Evolutionary conservation across 129 eudicot species (phyloP).

Genomic region (Flaveria sonorensis): DNA sequence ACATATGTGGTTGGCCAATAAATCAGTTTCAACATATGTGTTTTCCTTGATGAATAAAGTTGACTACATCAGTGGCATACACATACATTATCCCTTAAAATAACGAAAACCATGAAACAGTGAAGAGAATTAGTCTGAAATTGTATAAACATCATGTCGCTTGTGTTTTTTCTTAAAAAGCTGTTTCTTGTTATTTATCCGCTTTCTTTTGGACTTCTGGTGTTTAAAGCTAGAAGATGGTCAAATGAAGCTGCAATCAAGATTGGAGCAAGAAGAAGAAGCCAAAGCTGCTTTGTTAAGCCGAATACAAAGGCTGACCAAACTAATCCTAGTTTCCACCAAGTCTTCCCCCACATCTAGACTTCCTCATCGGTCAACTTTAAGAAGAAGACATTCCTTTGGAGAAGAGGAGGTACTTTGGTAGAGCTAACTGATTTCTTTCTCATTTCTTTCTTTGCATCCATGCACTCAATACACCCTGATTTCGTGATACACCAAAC

Average conservation of each 20-base stretch:
- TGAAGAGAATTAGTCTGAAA: neutral
- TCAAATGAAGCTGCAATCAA: slow-evolving; percentile 90
- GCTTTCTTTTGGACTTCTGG: slow-evolving; percentile 32
- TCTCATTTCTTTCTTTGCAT: neutral
- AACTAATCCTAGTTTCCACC: slow-evolving; percentile 89
- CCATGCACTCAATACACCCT: slow-evolving; percentile 11
- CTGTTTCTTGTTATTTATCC: slow-evolving; percentile 20
- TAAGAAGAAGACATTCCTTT: slow-evolving; percentile 89
- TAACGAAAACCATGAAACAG: neutral
- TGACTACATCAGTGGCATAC: neutral
- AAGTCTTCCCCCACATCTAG: slow-evolving; percentile 80
- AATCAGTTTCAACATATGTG: slow-evolving; percentile 1
- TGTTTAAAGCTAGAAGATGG: slow-evolving; percentile 89
- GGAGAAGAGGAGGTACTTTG: slow-evolving; percentile 92
- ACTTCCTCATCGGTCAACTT: slow-evolving; percentile 61
- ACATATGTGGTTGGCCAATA: neutral
- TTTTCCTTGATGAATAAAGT: neutral
- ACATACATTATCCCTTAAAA: neutral
- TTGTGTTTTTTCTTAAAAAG: slow-evolving; percentile 17
- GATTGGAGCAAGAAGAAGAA: slow-evolving; percentile 98
- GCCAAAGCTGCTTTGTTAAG: slow-evolving; percentile 94
- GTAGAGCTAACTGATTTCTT: neutral
- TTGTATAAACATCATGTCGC: slow-evolving; percentile 14
- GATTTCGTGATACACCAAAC: slow-evolving; percentile 5
- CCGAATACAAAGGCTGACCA: slow-evolving; percentile 93